These are phyloP conservation scores for Eutypella sp. DNA, from an alignment of 2,329 filamentous ascomycete species.

Conservation along the genomic window DNA sequence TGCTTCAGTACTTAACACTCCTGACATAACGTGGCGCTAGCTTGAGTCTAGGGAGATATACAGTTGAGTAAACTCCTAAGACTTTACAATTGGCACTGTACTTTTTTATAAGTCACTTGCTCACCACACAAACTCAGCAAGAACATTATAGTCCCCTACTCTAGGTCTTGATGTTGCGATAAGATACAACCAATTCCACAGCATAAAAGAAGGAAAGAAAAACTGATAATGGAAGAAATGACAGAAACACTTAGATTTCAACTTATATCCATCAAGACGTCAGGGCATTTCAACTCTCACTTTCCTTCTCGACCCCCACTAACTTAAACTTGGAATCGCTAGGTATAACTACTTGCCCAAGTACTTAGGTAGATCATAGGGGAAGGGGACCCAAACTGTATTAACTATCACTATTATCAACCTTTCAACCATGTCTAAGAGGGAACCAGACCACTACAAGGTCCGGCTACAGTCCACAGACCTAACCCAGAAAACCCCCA, in stretches of 20 bases:
- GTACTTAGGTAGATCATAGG: not conserved
- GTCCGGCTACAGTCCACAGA: slow-evolving; percentile 27
- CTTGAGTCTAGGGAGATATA: too few relatives aligned
- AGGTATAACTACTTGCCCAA: not conserved
- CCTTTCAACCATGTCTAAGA: slow-evolving; percentile 1
- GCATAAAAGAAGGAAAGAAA: not conserved
- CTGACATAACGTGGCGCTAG: too few relatives aligned
- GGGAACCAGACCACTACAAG: slow-evolving; percentile 16
- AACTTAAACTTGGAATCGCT: not conserved
- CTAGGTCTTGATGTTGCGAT: too few relatives aligned
- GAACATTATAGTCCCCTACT: too few relatives aligned
- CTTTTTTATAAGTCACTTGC: too few relatives aligned
- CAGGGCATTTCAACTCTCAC: too few relatives aligned
- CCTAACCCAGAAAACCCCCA: slow-evolving; percentile 24
- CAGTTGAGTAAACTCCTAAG: too few relatives aligned
- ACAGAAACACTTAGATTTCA: not conserved
- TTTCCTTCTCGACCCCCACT: too few relatives aligned
- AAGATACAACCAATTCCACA: not conserved
- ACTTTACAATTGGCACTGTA: too few relatives aligned
- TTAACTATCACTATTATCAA: not conserved
- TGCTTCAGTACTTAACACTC: too few relatives aligned
- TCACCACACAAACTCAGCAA: too few relatives aligned
- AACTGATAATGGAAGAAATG: not conserved
- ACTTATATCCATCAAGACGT: too few relatives aligned
- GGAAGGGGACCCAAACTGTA: not conserved